Percentiles rank a stretch among this genome's conserved stretches.
Conservation (phyloP, 2,329 filamentous ascomycete genomes). For the Didymella segeticola region DNA sequence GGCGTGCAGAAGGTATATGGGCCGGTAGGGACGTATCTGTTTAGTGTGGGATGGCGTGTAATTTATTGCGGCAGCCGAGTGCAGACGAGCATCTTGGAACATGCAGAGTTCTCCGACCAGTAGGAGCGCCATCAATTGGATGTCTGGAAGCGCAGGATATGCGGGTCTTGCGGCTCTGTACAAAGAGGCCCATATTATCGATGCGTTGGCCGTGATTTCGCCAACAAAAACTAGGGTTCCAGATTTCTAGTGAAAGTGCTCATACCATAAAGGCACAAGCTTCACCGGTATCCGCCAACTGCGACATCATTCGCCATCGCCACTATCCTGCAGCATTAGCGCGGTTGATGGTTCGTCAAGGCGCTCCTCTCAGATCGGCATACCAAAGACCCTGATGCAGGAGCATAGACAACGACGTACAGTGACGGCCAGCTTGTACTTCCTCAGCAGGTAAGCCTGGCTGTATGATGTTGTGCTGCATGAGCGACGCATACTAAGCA, state of each 20-base stretch:
- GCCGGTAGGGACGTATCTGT: slow-evolving; percentile 45
- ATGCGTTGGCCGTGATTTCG: slow-evolving; percentile 89
- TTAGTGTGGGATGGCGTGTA: slow-evolving; percentile 48
- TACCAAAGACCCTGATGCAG: slow-evolving; percentile 38
- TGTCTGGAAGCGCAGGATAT: slow-evolving; percentile 47
- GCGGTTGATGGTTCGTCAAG: slow-evolving; percentile 43
- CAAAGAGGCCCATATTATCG: slow-evolving; percentile 61
- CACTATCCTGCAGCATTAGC: slow-evolving; percentile 48
- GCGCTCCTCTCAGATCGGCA: slow-evolving; percentile 47
- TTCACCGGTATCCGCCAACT: slow-evolving; percentile 46
- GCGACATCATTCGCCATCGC: slow-evolving; percentile 43
- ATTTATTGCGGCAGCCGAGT: slow-evolving; percentile 51
- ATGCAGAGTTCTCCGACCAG: slow-evolving; percentile 55
- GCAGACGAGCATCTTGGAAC: slow-evolving; percentile 48
- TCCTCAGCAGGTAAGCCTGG: slow-evolving; percentile 36
- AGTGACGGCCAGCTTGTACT: slow-evolving; percentile 37
- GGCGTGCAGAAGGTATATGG: slow-evolving; percentile 47
- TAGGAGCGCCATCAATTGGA: slow-evolving; percentile 60
- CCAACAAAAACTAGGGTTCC: slow-evolving; percentile 69
- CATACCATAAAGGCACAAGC: slow-evolving; percentile 47
- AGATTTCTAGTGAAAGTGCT: slow-evolving; percentile 47
- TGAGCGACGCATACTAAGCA: slow-evolving; percentile 30
- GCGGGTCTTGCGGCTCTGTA: slow-evolving; percentile 53
- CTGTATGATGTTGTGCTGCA: slow-evolving; percentile 37
- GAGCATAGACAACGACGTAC: slow-evolving; percentile 44